Conservation (phyloP, 2,329 filamentous ascomycete species). For the Chalara sp. region DNA sequence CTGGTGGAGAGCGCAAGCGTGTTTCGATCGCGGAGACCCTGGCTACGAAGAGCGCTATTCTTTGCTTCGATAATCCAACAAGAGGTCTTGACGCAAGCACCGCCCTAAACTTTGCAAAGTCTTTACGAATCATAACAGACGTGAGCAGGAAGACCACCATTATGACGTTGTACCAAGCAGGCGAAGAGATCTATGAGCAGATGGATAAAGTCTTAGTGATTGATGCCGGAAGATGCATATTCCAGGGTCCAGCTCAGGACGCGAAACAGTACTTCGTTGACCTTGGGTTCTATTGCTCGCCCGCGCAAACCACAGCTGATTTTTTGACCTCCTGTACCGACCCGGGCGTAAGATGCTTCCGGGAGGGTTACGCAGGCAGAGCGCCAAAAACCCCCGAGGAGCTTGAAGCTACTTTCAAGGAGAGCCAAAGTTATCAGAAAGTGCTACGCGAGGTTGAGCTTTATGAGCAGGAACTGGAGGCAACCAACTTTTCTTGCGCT, state of each 20-base stretch:
- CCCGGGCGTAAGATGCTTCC: constrained; percentile 61
- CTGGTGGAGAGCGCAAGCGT: constrained; percentile 74
- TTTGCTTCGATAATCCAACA: constrained; percentile 76
- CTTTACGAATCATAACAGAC: constrained; percentile 67
- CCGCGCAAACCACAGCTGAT: constrained; percentile 63
- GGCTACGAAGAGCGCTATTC: constrained; percentile 65
- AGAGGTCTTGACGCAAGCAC: constrained; percentile 75
- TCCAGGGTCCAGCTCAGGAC: constrained; percentile 53
- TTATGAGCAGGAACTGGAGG: constrained; percentile 50
- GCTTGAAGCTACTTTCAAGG: constrained; percentile 57
- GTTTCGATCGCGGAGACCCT: constrained; percentile 74
- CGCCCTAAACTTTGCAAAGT: constrained; percentile 69
- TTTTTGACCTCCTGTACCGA: constrained; percentile 74
- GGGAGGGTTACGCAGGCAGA: constrained; percentile 48
- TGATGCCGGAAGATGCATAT: constrained; percentile 63
- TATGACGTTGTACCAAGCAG: constrained; percentile 63
- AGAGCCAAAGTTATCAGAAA: constrained; percentile 53
- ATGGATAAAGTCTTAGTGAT: constrained; percentile 81
- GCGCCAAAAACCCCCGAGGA: constrained; percentile 57
- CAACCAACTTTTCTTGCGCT: constrained; percentile 53
- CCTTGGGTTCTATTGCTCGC: constrained; percentile 51
- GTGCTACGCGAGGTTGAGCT: constrained; percentile 54
- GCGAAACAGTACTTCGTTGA: constrained; percentile 60
- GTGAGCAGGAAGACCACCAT: constrained; percentile 64
- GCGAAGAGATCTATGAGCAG: constrained; percentile 61